Base-by-base conservation (phyloP, 2,329 filamentous ascomycete genomes). In the Biscogniauxia marginata region DNA sequence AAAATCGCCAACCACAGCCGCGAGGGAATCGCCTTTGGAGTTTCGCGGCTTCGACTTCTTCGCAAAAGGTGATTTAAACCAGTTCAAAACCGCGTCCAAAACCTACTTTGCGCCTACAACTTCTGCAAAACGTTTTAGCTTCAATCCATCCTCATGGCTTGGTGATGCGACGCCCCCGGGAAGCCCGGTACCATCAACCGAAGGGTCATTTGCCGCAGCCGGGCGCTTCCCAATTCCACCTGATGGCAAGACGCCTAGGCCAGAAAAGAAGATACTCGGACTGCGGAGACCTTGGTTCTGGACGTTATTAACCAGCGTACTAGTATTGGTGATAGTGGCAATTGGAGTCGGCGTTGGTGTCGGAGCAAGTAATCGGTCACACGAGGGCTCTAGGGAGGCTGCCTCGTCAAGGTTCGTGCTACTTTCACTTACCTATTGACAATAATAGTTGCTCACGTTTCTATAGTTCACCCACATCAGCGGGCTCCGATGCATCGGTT, bases 261-360 rank as follows among this genome's bases (percentile, higher is more conserved):
- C 46, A 8, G 59, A 65, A 24, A 55, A 60, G 60, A 58, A 58
- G 45, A 67, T 65, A 55, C 65, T 69, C 44, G 68, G 73, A 2
- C 30, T 74, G 48, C 67, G 58, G 50, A 69, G 62, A 52, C 66
- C 67, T 22, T 55, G 68, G 30, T 72, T 78, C 45, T 78, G 73
- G 73, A 53, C 62, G 7, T 49, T 76, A 4, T 22, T 75, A 1
- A 62, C 67, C 1, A 60, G 69, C 2, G 50, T 69, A 4, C 53
- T 67, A 0, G 49, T 74, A 6, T 24, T 76, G 8, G 5, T 77
- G 6, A 45, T 72, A 18, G 55, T 77, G 1, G 62, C 67, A 5
- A 57, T 73, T 13, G 70, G 62, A 3, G 63, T 76, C 4, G 76
- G 72, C 1, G 71, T 79, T 1, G 75, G 71, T 0, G 68, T 77